Conservation (phyloP, 2,329 filamentous ascomycete species). For the Pyricularia grisea region DNA sequence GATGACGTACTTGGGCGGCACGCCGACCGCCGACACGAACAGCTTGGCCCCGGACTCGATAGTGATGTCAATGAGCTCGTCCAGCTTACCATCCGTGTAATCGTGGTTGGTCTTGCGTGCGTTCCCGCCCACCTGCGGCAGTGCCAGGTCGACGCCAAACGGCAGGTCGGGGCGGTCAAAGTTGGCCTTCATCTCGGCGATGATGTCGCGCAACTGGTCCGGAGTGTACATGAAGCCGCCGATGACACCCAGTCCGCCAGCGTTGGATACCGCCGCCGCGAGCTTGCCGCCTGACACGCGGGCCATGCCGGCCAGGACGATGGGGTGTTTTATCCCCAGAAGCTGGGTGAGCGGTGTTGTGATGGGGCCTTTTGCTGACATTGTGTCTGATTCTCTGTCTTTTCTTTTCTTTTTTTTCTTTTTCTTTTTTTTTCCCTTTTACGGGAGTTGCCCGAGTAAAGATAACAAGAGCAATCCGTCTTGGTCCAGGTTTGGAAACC, state of each 20-base stretch:
- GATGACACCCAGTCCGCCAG: slow-evolving; percentile 73
- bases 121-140: slow-evolving; percentile 76
- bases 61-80: slow-evolving; percentile 79
- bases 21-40: slow-evolving; percentile 82
- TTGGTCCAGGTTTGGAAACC: neutral
- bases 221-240: slow-evolving; percentile 66
- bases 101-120: slow-evolving; percentile 92
- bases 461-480: neutral
- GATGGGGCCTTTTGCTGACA: slow-evolving; percentile 37
- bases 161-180: slow-evolving; percentile 59
- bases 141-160: slow-evolving; percentile 84
- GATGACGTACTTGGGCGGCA: slow-evolving; percentile 67
- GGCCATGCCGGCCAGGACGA: slow-evolving; percentile 92
- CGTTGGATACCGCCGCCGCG: slow-evolving; percentile 80
- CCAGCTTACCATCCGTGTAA: slow-evolving; percentile 82
- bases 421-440: neutral
- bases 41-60: slow-evolving; percentile 75
- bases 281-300: slow-evolving; percentile 69
- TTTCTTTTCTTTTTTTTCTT: neutral
- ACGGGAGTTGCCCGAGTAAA: neutral
- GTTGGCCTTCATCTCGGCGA: slow-evolving; percentile 75
- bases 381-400: neutral
- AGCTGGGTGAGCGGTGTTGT: slow-evolving; percentile 70
- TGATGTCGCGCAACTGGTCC: slow-evolving; percentile 65
- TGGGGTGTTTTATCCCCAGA: slow-evolving; percentile 76